phyloP scores from a whole-genome alignment of 257 asterid genomes.

The Nicotiana benthamiana region DNA sequence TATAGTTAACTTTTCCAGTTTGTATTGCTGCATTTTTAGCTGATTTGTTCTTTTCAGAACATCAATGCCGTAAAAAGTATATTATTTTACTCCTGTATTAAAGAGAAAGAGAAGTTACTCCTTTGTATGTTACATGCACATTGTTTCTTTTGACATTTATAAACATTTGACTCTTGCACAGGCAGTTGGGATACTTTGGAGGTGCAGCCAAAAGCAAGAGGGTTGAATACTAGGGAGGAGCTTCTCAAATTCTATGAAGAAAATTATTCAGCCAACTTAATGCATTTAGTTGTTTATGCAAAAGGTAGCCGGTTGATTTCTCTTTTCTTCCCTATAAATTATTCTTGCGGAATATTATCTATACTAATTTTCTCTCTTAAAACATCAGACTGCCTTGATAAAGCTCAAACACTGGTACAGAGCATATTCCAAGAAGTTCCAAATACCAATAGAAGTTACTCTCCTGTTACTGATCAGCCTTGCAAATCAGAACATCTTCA shows the following conservation, averaged over 20 bases:
- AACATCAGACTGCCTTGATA: slow-evolving; percentile 65
- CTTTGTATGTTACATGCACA: background rate
- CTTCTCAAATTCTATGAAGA: slow-evolving; percentile 73
- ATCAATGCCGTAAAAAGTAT: background rate
- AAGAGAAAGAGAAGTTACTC: background rate
- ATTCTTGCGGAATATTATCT: background rate
- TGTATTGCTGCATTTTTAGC: background rate
- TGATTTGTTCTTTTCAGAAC: background rate
- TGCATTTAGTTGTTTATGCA: slow-evolving; percentile 88
- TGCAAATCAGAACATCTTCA: slow-evolving; percentile 76
- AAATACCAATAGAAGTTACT: slow-evolving; percentile 44
- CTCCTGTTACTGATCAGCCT: slow-evolving; percentile 66
- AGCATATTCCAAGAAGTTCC: slow-evolving; percentile 72
- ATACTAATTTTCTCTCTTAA: slow-evolving; percentile 12
- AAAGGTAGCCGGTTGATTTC: slow-evolving; percentile 52
- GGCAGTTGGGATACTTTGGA: slow-evolving; percentile 98
- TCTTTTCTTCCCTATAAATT: background rate
- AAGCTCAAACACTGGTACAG: slow-evolving; percentile 64
- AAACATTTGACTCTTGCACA: slow-evolving; percentile 18
- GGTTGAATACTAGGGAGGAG: slow-evolving; percentile 76
- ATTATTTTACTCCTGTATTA: background rate
- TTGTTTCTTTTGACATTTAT: background rate
- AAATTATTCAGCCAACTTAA: slow-evolving; percentile 84
- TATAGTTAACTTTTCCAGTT: background rate
- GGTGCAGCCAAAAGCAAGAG: slow-evolving; percentile 75